Percentiles rank a stretch among this genome's conserved stretches.
Conservation (phyloP, 2,329 filamentous ascomycete species). For the Phoma sp. region DNA sequence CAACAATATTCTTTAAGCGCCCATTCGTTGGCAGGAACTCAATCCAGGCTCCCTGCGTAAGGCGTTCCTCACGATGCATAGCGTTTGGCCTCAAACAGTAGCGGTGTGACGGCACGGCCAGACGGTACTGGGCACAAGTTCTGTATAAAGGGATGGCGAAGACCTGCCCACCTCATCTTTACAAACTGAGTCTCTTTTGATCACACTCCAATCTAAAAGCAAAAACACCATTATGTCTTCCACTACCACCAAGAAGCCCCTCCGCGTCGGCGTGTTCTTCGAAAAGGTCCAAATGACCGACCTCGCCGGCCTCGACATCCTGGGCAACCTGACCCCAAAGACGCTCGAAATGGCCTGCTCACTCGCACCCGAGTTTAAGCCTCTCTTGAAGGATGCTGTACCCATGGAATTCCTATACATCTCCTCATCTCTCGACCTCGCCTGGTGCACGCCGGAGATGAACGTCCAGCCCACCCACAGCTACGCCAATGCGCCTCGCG, state of each 20-base stretch:
- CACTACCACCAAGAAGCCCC: slow-evolving; percentile 24
- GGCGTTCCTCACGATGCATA: too few relatives aligned
- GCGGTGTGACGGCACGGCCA: too few relatives aligned
- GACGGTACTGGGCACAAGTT: too few relatives aligned
- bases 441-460: slow-evolving; percentile 43
- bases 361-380: not conserved
- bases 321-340: slow-evolving; percentile 47
- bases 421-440: slow-evolving; percentile 43
- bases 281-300: slow-evolving; percentile 52
- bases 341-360: slow-evolving; percentile 28
- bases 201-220: too few relatives aligned
- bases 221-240: not conserved
- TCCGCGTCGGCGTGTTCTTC: slow-evolving; percentile 53
- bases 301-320: slow-evolving; percentile 51
- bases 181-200: too few relatives aligned
- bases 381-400: slow-evolving; percentile 34
- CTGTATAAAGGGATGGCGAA: too few relatives aligned
- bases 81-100: too few relatives aligned
- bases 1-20: not conserved
- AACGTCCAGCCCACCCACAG: slow-evolving; percentile 49
- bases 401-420: slow-evolving; percentile 52
- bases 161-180: too few relatives aligned
- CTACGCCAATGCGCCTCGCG: slow-evolving; percentile 51
- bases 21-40: not conserved
- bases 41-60: too few relatives aligned